Conservation (phyloP, 2,329 filamentous ascomycete species). For the Fusarium heterosporum region DNA sequence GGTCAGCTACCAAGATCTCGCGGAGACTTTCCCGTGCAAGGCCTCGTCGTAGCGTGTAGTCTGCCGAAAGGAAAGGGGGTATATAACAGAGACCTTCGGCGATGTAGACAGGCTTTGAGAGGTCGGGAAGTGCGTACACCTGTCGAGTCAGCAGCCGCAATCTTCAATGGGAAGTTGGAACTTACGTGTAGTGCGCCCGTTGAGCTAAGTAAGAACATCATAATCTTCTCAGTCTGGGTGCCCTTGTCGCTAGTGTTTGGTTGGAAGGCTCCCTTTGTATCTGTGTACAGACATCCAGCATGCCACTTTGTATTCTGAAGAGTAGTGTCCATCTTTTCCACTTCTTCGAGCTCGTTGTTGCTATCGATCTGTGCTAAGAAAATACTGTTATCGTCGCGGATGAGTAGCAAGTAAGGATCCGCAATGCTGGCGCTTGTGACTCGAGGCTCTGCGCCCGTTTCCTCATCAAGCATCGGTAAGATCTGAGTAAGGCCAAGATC, state of each 20-base stretch:
- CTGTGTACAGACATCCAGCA: slow-evolving; percentile 85
- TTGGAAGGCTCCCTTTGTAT: slow-evolving; percentile 68
- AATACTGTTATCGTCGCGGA: slow-evolving; percentile 85
- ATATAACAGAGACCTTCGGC: slow-evolving; percentile 83
- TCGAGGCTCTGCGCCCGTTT: slow-evolving; percentile 82
- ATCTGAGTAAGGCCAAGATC: slow-evolving; percentile 92
- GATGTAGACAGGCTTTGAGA: slow-evolving; percentile 77
- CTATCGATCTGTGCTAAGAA: slow-evolving; percentile 81
- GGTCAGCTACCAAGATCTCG: slow-evolving; percentile 85
- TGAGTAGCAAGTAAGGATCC: slow-evolving; percentile 85
- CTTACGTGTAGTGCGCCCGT: slow-evolving; percentile 81
- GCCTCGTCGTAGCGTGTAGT: slow-evolving; percentile 76
- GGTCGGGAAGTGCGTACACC: slow-evolving; percentile 81
- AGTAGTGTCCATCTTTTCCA: slow-evolving; percentile 71
- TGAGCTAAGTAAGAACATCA: slow-evolving; percentile 81
- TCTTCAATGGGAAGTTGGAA: slow-evolving; percentile 31
- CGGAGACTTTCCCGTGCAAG: slow-evolving; percentile 78
- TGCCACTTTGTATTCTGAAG: slow-evolving; percentile 77
- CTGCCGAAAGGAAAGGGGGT: slow-evolving; percentile 78
- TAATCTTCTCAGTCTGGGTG: slow-evolving; percentile 60
- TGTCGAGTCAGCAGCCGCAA: slow-evolving; percentile 51
- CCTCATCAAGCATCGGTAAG: slow-evolving; percentile 90
- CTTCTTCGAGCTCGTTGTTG: slow-evolving; percentile 86
- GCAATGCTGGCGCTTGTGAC: slow-evolving; percentile 85
- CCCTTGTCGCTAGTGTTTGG: slow-evolving; percentile 55